Conservation (phyloP, 2,329 filamentous ascomycete species). For the Cladosporium sp. region DNA sequence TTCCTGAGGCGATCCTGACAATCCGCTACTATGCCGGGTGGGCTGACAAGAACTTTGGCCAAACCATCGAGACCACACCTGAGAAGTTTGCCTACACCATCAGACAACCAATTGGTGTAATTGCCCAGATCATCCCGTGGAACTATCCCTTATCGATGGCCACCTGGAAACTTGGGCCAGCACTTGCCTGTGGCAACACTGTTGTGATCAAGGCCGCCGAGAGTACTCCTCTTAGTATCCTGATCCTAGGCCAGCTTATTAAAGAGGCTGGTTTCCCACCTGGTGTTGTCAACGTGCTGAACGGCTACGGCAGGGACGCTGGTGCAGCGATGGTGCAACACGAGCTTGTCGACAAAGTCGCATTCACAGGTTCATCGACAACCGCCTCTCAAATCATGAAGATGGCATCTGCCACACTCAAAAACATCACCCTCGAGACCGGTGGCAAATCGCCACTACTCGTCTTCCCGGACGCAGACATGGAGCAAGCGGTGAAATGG, state of each 20-base stretch:
- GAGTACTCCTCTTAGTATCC: constrained; percentile 50
- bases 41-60: constrained; percentile 49
- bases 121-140: constrained; percentile 68
- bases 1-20: constrained; percentile 43
- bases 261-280: constrained; percentile 69
- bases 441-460: constrained; percentile 57
- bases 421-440: constrained; percentile 56
- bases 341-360: constrained; percentile 66
- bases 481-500: constrained; percentile 52
- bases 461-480: constrained; percentile 39
- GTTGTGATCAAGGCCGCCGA: constrained; percentile 54
- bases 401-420: constrained; percentile 43
- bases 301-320: constrained; percentile 52
- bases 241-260: constrained; percentile 61
- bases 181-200: constrained; percentile 52
- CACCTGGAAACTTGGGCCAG: constrained; percentile 69
- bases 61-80: constrained; percentile 46
- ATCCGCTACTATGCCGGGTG: constrained; percentile 40
- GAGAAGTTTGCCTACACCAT: constrained; percentile 49
- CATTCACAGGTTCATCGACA: constrained; percentile 68
- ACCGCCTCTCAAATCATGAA: constrained; percentile 51
- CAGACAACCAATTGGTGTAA: constrained; percentile 27
- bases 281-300: constrained; percentile 69
- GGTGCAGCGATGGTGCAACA: constrained; percentile 64
- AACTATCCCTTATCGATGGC: constrained; percentile 75